These are phyloP conservation scores for Cyathus striatus DNA, from an alignment of 768 basidiomycete genomes.

Conservation along the genomic window DNA sequence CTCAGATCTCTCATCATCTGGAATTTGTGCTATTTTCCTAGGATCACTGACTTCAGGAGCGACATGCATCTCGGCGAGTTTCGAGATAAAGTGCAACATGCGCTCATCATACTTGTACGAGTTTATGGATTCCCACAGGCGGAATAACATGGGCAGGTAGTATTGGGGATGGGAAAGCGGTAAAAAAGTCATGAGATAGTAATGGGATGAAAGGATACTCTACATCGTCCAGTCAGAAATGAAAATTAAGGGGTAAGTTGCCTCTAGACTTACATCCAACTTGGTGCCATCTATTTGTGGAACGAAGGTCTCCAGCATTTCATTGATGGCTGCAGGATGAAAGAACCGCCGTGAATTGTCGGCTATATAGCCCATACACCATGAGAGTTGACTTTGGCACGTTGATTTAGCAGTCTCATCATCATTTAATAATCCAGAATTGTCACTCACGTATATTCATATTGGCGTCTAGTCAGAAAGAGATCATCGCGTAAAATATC, in stretches of 20 bases:
- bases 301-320: conserved; percentile 85
- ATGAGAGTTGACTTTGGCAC: conserved; percentile 56
- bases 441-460: conserved; percentile 64
- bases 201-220: conserved; percentile 77
- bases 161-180: conserved; percentile 81
- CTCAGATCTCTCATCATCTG: conserved; percentile 63
- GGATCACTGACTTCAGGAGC: conserved; percentile 77
- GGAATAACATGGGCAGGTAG: conserved; percentile 80
- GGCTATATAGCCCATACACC: conserved; percentile 72
- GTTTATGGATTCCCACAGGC: conserved; percentile 85
- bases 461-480: conserved; percentile 72
- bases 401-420: conserved; percentile 5
- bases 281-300: conserved; percentile 72
- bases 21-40: conserved; percentile 53
- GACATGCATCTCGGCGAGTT: conserved; percentile 75
- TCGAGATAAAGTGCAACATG: conserved; percentile 79
- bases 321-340: conserved; percentile 79
- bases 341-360: conserved; percentile 75
- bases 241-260: too few relatives aligned
- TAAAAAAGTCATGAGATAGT: conserved; percentile 81
- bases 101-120: conserved; percentile 88
- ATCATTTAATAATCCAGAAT: neutral
- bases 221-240: too few relatives aligned
- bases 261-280: conserved; percentile 66
- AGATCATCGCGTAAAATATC: conserved; percentile 67